Conservation (phyloP, 257 asterid genomes). For the Solanum etuberosum region DNA sequence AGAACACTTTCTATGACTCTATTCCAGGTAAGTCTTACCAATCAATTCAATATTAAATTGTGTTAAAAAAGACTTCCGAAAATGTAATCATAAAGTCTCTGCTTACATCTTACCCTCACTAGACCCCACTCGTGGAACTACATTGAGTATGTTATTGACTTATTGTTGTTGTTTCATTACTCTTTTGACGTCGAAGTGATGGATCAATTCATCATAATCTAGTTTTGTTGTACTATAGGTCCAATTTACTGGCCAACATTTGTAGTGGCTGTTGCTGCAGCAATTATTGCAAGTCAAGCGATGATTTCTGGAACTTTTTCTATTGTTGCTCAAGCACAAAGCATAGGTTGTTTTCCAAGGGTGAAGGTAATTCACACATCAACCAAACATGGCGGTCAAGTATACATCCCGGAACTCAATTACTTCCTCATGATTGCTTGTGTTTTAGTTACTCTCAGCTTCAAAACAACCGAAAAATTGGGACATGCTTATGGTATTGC, state of each 20-base stretch:
- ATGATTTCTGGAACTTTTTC: conserved; percentile 69
- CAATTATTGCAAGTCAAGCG: conserved; percentile 77
- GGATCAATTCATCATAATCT: not conserved
- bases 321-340: conserved; percentile 51
- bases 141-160: not conserved
- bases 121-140: not conserved
- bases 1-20: conserved; percentile 38
- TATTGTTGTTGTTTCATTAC: not conserved
- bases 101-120: not conserved
- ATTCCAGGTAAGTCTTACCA: conserved; percentile 27
- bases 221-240: conserved; percentile 7
- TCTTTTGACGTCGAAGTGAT: not conserved
- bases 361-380: conserved; percentile 69
- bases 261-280: conserved; percentile 58
- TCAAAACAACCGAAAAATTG: conserved; percentile 43
- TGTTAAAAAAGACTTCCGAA: no score
- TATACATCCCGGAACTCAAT: conserved; percentile 67
- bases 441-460: conserved; percentile 31
- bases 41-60: no score
- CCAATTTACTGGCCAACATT: conserved; percentile 67
- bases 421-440: conserved; percentile 66
- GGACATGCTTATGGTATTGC: conserved; percentile 83
- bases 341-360: conserved; percentile 57
- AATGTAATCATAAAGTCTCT: not conserved
- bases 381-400: conserved; percentile 54